Base-by-base conservation (phyloP, 1,284 basidiomycete species). In the Cutaneotrichosporon mucoides region DNA sequence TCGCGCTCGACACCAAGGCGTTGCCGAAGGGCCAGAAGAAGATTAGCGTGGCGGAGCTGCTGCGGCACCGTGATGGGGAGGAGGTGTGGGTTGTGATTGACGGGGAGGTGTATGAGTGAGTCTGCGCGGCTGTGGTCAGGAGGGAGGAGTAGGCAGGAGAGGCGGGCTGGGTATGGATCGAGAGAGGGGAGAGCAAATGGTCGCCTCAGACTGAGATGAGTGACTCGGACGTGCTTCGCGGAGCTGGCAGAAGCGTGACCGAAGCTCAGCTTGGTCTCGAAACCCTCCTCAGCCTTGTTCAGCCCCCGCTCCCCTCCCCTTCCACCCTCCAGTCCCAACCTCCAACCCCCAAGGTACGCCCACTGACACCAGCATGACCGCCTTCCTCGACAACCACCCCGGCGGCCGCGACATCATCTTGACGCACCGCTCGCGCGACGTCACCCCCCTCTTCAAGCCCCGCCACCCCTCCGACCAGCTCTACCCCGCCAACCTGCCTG, bases 71-170 rank as follows among this genome's bases (percentile, higher is more conserved):
- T 40, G 63, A 69, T 6, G 66, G 68, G 0, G 66, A 71, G 35
- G 67, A 70, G 52, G 54, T 72, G 9, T 76, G 75, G 75, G 75
- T 76, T 12, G 73, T 76, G 6, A 75, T 76, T 61, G 68, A 73
- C 24, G 75, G 75, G 10, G 60, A 73, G 38, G 75, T 76, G 1
- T 76, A 76, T 48, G 68, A 76, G 75, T 76, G 63, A 64, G 75
- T 66, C 5, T 34, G 8, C 38, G 12, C 4, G 38, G 12, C 24
- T 24, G 24, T 24, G n/a, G n/a, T n/a, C n/a, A n/a, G n/a, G n/a
- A n/a, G n/a, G n/a, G n/a, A n/a, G n/a, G n/a, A n/a, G n/a, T n/a
- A n/a, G n/a, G n/a, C n/a, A n/a, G n/a, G n/a, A n/a, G n/a, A n/a
- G n/a, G n/a, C n/a, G n/a, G n/a, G n/a, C n/a, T n/a, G n/a, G n/a